Base-by-base conservation (phyloP, 1,139 yeast genomes). In the Candida tunisiensis region DNA sequence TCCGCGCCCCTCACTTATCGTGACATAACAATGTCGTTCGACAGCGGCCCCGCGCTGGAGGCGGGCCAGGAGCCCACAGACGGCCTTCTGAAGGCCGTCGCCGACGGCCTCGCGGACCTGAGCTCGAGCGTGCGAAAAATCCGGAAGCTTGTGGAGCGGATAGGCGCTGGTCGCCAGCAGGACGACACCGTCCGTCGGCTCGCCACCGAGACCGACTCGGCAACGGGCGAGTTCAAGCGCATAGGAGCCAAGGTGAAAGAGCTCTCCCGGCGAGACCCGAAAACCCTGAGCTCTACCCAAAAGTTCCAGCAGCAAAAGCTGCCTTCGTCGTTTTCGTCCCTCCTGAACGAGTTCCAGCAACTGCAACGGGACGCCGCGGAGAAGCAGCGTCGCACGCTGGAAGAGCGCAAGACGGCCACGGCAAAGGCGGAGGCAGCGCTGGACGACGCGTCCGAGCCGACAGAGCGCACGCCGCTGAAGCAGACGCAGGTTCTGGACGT, bases 341-440 rank as follows among this genome's bases (percentile, higher is more conserved):
- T 62, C 1, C 36, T 75, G 26, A 57, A 52, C 25, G 68, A 63
- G 40, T 75, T 74, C 44, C 74, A 69, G 40, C 46, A 42, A 3
- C 53, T 58, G 16, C 85, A 74, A 41, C 53, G 53, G 24, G 42
- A 53, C 22, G 68, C 62, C 29, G 49, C 59, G 2, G 36, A 28
- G 4, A 34, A 55, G 6, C 62, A 60, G 25, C 47, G 49, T 25
- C 31, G 14, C 9, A n/a, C 13, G n/a, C n/a, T 10, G 8, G 22
- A 20, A 7, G 14, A n/a, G n/a, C 7, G 14, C 15, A 20, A 12
- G 15, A 14, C 22, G 22, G 15, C 22, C 8, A n/a, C n/a, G n/a
- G n/a, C n/a, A n/a, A n/a, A n/a, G n/a, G 9, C 11, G n/a, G 22
- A 12, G 4, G 22, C 22, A 8, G 19, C 9, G 9, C 5, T 4